Percentiles rank a stretch among this genome's conserved stretches.
phyloP scores from a whole-genome alignment of 371 early-diverging fungal genomes.

The Lichtheimia hyalospora region DNA sequence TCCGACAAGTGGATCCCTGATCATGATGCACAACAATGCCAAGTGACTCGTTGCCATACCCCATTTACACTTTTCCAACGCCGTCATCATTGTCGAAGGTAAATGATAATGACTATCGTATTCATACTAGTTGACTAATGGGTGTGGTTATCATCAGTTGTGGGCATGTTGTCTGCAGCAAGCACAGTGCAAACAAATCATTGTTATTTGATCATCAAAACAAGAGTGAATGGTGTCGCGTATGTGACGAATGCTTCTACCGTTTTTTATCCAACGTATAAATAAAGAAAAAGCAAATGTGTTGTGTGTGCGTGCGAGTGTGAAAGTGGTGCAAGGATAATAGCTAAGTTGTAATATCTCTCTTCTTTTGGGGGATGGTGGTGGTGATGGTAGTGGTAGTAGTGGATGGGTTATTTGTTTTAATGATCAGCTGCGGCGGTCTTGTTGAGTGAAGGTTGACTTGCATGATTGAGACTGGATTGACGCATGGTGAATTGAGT shows the following conservation, averaged over 20 bases:
- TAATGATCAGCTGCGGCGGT: constrained; percentile 2
- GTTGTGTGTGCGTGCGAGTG: too few species aligned
- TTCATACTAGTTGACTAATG: not conserved
- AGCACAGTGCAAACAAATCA: constrained; percentile 24
- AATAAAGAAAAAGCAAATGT: not conserved
- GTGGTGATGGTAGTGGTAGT: too few species aligned
- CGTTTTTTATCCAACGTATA: not conserved
- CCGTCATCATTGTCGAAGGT: constrained; percentile 31
- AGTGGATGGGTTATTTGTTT: not conserved
- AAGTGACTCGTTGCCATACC: constrained; percentile 14
- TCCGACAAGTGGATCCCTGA: constrained; percentile 19
- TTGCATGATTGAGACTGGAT: constrained; percentile 2
- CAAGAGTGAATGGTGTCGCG: constrained; percentile 25
- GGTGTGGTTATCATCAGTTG: constrained; percentile 9
- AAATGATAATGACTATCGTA: not conserved
- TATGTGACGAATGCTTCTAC: constrained; percentile 28
- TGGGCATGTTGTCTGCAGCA: constrained; percentile 24
- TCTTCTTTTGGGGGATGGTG: not conserved
- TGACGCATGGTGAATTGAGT: constrained; percentile 10
- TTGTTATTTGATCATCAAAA: constrained; percentile 15
- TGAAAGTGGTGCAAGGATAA: too few species aligned
- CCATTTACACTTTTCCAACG: constrained; percentile 19
- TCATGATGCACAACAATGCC: constrained; percentile 15
- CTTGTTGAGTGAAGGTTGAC: not conserved
- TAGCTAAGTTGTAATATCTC: not conserved